Base-by-base conservation (phyloP, 2,329 filamentous ascomycete genomes). In the Colletotrichum kahawae region DNA sequence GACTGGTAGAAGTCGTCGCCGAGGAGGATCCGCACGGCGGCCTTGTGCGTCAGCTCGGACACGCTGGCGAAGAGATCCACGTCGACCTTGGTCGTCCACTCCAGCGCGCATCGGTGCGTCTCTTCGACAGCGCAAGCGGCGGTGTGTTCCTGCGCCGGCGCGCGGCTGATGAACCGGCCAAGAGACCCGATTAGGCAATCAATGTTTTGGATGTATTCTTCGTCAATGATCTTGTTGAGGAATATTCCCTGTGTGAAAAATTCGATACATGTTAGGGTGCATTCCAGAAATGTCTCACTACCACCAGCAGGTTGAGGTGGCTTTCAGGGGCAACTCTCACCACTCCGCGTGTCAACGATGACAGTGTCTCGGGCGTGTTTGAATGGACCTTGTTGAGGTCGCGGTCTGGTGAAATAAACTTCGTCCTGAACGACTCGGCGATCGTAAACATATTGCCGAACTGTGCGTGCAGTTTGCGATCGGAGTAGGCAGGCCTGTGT, bases 1-100 rank as follows among this genome's bases (percentile, higher is more conserved):
- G 75, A 56, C 5, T 54, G 27, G 64, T 75, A 77, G 66, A 78
- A 79, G 75, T 78, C 77, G 12, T 77, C 69, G 56, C 77, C 78
- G 75, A 78, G 76, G 24, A 78, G 34, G 2, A 66, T 70, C 5
- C 71, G 71, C 7, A 78, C 74, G 13, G 70, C 56, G 48, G 71
- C 70, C 2, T 77, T 75, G 67, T 77, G 76, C n/a, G 70, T 54
- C 33, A 79, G 34, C 9, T 67, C 63, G 8, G 77, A 76, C 1
- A 77, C 51, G 2, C 71, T 62, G 2, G 73, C 71, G 64, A 78
- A 79, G 2, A 78, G 66, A 24, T 66, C 67, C 24, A 76, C 51
- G 43, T 73, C 57, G 2, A 27, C 7, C 6, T 27, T 27, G 18
- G 70, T 67, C 3, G 72, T 70, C 75, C 77, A 77, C 27, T 69